These are phyloP conservation scores for Salix suchowensis DNA, from an alignment of 345 rosid species.

Conservation along the genomic window DNA sequence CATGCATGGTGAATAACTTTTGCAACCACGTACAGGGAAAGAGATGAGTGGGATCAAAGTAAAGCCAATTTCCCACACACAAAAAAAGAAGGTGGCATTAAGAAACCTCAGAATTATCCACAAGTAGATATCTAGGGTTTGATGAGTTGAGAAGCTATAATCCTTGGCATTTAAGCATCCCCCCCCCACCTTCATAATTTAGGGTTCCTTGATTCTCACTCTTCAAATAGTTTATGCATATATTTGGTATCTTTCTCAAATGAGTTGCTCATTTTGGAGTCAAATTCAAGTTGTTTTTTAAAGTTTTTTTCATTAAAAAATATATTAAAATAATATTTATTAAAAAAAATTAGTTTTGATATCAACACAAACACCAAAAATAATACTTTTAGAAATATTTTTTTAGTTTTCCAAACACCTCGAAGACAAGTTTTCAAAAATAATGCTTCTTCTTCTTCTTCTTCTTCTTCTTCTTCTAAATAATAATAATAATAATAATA, in stretches of 20 bases:
- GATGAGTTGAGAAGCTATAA: background rate
- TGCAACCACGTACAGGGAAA: slow-evolving; percentile 8
- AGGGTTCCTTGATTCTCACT: background rate
- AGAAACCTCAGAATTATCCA: slow-evolving; percentile 85
- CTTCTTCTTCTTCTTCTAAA: too few species aligned
- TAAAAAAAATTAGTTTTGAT: too few species aligned
- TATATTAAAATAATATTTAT: too few species aligned
- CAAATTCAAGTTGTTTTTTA: too few species aligned
- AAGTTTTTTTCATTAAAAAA: too few species aligned
- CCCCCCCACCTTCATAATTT: background rate
- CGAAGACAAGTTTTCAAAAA: too few species aligned
- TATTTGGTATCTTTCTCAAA: background rate
- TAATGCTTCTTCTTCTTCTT: background rate
- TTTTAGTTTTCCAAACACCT: too few species aligned
- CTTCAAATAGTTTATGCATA: background rate
- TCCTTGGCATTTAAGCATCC: background rate
- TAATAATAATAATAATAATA: too few species aligned
- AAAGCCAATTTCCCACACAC: background rate
- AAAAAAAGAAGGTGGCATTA: background rate
- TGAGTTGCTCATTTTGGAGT: too few species aligned
- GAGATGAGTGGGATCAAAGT: background rate
- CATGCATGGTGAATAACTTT: slow-evolving; percentile 5
- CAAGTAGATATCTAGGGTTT: slow-evolving; percentile 44
- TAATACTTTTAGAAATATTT: too few species aligned
- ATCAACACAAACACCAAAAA: too few species aligned